Evolutionary conservation across 139 green algal species (phyloP).

Genomic region (Asterochloris erici): DNA sequence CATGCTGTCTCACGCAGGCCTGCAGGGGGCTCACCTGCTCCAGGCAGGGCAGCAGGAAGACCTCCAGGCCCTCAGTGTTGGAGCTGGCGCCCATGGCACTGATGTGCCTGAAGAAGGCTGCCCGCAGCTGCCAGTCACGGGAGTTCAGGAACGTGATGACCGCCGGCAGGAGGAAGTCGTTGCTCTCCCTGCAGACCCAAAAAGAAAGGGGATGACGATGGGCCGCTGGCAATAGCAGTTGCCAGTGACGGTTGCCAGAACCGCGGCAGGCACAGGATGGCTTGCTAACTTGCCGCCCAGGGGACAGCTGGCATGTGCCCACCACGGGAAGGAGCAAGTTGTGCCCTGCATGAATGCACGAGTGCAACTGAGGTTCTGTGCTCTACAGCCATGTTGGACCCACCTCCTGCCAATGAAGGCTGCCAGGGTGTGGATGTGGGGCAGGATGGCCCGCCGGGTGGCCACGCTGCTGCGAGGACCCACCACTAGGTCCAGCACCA

Average conservation of each 20-base stretch:
- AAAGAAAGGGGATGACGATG: too few species aligned
- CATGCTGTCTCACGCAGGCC: too few species aligned
- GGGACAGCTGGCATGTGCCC: too few species aligned
- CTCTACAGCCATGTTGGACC: neutral
- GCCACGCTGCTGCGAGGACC: conserved; percentile 43
- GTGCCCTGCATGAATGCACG: neutral
- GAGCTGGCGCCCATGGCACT: conserved; percentile 25
- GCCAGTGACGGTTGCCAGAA: too few species aligned
- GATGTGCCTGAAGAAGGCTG: conserved; percentile 61
- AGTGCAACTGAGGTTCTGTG: neutral
- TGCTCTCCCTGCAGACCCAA: conserved; percentile 40
- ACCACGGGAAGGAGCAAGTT: neutral
- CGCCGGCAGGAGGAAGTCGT: conserved; percentile 85
- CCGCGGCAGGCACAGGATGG: too few species aligned
- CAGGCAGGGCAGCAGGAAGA: conserved; percentile 89
- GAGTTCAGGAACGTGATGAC: conserved; percentile 96
- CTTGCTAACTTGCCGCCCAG: too few species aligned
- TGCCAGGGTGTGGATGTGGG: conserved; percentile 34
- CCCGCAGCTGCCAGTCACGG: conserved; percentile 69
- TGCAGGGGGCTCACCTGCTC: conserved; percentile 57
- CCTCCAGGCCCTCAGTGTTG: conserved; percentile 64
- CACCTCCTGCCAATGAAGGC: conserved; percentile 42
- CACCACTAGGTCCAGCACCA: conserved; percentile 77
- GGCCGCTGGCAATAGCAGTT: too few species aligned
- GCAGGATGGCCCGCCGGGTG: conserved; percentile 63